A percentile compares a stretch with the other conserved stretches of the same genome.
Conservation (phyloP, 2,329 filamentous ascomycete genomes). For the Venturiaceae sp. region DNA sequence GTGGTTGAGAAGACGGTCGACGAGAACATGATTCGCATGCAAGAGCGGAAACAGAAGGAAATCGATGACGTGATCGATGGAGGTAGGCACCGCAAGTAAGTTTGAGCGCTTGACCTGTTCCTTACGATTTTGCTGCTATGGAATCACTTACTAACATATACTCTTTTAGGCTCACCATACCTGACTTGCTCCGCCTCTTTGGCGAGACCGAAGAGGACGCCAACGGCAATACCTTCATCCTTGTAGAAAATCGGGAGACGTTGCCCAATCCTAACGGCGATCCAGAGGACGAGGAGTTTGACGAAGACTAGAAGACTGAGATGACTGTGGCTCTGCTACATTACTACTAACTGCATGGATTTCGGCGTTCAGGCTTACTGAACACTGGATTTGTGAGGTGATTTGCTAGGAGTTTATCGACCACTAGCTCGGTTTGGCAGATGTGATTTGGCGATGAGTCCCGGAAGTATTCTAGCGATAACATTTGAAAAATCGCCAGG, state of each 20-base stretch:
- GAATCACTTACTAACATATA: not conserved
- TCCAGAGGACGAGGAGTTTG: slow-evolving; percentile 8
- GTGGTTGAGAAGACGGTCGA: slow-evolving; percentile 50
- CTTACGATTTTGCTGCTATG: too few relatives aligned
- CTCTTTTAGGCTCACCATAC: slow-evolving; percentile 18
- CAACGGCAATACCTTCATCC: slow-evolving; percentile 29
- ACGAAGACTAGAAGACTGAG: slow-evolving; percentile 20
- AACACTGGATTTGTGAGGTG: not conserved
- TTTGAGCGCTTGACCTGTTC: not conserved
- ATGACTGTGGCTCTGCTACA: not conserved
- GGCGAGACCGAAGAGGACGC: slow-evolving; percentile 24
- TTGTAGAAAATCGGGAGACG: slow-evolving; percentile 24
- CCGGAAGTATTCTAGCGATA: not conserved
- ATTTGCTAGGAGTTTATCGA: not conserved
- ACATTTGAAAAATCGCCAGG: not conserved
- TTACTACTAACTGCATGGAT: not conserved
- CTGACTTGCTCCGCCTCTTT: slow-evolving; percentile 37
- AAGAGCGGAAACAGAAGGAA: slow-evolving; percentile 41
- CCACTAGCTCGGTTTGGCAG: not conserved
- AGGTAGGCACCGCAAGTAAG: slow-evolving; percentile 19
- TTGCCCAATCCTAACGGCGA: slow-evolving; percentile 21
- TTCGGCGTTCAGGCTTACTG: not conserved
- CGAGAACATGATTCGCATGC: slow-evolving; percentile 43
- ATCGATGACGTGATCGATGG: slow-evolving; percentile 35
- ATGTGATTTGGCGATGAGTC: not conserved